A percentile compares a stretch with the other conserved stretches of the same genome.
phyloP scores from a whole-genome alignment of 345 rosid species.

The Pistacia atlantica region DNA sequence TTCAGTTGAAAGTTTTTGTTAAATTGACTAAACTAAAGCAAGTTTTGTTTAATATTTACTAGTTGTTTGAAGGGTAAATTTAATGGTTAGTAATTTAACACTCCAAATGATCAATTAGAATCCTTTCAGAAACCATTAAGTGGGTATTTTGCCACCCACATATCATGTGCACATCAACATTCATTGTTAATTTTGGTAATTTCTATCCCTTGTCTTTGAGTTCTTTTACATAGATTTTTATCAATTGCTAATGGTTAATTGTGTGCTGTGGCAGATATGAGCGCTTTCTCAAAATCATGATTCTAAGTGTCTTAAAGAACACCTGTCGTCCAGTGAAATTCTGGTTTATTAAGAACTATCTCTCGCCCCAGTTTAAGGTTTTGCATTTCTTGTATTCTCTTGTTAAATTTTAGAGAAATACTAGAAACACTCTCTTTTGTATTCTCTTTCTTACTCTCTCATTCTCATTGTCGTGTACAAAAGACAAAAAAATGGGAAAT shows the following conservation, averaged over 20 bases:
- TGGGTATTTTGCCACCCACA: not conserved
- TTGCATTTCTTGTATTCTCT: not conserved
- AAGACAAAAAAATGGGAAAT: too few species aligned
- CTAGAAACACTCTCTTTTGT: too few species aligned
- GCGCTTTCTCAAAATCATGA: slow-evolving; percentile 96
- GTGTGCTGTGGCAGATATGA: slow-evolving; percentile 71
- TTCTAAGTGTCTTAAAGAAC: slow-evolving; percentile 91
- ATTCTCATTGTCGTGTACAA: too few species aligned
- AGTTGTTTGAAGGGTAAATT: too few species aligned
- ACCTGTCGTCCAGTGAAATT: slow-evolving; percentile 90
- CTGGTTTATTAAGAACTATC: slow-evolving; percentile 99
- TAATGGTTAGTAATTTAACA: too few species aligned
- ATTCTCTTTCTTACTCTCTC: too few species aligned
- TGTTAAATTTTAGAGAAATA: not conserved
- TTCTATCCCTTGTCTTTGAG: not conserved
- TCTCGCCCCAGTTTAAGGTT: slow-evolving; percentile 99
- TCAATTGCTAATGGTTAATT: slow-evolving; percentile 14
- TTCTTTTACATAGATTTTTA: not conserved
- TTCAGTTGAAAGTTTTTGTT: too few species aligned
- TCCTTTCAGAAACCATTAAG: too few species aligned
- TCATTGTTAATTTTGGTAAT: not conserved
- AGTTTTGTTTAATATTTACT: too few species aligned
- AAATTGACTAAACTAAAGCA: too few species aligned
- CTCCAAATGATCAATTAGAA: too few species aligned
- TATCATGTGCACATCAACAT: not conserved